Conservation (phyloP, 2,329 filamentous ascomycete genomes). For the Tolypocladium ovalisporum region DNA sequence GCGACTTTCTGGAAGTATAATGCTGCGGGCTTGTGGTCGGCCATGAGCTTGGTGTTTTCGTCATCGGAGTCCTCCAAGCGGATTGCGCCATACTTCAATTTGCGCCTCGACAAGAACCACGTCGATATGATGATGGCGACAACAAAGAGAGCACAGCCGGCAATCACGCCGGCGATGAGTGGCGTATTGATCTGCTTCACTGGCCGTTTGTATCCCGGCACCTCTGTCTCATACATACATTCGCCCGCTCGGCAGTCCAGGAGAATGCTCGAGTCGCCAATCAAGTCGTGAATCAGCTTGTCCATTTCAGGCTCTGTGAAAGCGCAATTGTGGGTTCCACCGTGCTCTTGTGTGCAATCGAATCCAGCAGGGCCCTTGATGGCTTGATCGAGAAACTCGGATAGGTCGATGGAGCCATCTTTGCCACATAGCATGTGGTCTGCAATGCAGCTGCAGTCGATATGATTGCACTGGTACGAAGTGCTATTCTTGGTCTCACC, state of each 20-base stretch:
- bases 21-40: slow-evolving; percentile 82
- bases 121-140: slow-evolving; percentile 73
- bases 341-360: slow-evolving; percentile 56
- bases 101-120: slow-evolving; percentile 80
- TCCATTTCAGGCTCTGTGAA: slow-evolving; percentile 94
- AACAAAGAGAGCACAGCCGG: slow-evolving; percentile 72
- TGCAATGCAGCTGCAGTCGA: slow-evolving; percentile 78
- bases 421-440: slow-evolving; percentile 92
- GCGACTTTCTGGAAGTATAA: slow-evolving; percentile 81
- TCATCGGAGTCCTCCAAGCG: slow-evolving; percentile 84
- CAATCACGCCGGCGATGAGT: slow-evolving; percentile 88
- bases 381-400: slow-evolving; percentile 70
- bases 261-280: slow-evolving; percentile 83
- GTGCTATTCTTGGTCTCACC: slow-evolving; percentile 67
- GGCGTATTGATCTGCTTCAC: slow-evolving; percentile 96
- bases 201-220: slow-evolving; percentile 80
- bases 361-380: slow-evolving; percentile 87
- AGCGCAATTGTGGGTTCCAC: slow-evolving; percentile 54
- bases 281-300: slow-evolving; percentile 74
- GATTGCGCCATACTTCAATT: slow-evolving; percentile 59
- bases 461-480: slow-evolving; percentile 71
- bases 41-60: slow-evolving; percentile 75
- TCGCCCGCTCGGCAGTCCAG: slow-evolving; percentile 78
- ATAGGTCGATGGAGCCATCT: slow-evolving; percentile 81
- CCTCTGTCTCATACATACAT: slow-evolving; percentile 84